A percentile compares a stretch with the other conserved stretches of the same genome.
phyloP scores from a whole-genome alignment of 768 basidiomycete species.

The Lanmaoa pseudosensibilis region DNA sequence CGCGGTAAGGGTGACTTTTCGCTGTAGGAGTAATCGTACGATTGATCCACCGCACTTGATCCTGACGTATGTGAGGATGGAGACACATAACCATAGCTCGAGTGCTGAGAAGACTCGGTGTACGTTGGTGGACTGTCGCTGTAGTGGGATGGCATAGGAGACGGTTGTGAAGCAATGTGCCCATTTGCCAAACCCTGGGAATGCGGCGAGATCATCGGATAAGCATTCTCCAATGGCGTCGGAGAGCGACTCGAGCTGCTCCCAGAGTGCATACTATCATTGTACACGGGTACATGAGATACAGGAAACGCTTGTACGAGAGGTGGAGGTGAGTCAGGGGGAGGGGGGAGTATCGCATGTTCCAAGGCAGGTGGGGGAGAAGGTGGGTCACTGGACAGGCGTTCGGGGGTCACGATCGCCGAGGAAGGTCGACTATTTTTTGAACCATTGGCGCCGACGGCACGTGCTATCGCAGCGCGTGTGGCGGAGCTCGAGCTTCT shows the following conservation, averaged over 20 bases:
- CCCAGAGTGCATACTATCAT: constrained; percentile 31
- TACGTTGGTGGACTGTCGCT: constrained; percentile 33
- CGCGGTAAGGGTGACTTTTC: constrained; percentile 33
- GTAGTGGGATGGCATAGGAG: constrained; percentile 31
- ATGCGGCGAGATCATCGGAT: constrained; percentile 38
- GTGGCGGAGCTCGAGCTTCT: constrained; percentile 56
- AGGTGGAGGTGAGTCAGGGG: constrained; percentile 57
- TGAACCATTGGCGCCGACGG: constrained; percentile 28
- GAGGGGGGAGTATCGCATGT: constrained; percentile 40
- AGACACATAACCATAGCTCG: constrained; percentile 31
- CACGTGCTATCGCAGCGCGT: constrained; percentile 55
- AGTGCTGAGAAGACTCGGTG: constrained; percentile 32
- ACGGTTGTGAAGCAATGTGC: constrained; percentile 31
- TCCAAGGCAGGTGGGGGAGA: constrained; percentile 47
- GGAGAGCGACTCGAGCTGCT: constrained; percentile 44
- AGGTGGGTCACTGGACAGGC: constrained; percentile 24
- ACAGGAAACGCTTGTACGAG: constrained; percentile 45
- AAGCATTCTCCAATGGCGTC: constrained; percentile 45
- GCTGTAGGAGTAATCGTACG: constrained; percentile 32
- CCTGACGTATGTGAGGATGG: constrained; percentile 25
- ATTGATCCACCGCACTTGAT: constrained; percentile 26
- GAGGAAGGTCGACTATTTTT: constrained; percentile 29
- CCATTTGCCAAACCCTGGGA: constrained; percentile 39
- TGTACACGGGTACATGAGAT: constrained; percentile 23
- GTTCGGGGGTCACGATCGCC: constrained; percentile 27